Evolutionary conservation across 148 eudicot species (phyloP).

Genomic region (Rhododendron simsii): DNA sequence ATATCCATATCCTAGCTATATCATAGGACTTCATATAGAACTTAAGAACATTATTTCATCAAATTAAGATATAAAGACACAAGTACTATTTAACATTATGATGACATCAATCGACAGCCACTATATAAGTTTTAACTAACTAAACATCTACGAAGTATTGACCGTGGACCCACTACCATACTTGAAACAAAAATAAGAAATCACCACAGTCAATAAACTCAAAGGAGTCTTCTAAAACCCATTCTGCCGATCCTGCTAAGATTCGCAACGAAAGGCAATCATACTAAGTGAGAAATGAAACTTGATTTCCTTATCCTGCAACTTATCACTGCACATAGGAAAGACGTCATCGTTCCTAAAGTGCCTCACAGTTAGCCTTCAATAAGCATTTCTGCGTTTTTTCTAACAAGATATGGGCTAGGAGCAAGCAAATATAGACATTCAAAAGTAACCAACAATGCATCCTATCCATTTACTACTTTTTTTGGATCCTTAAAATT

Average conservation of each 20-base stretch:
- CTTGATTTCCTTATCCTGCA: neutral
- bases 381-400: neutral
- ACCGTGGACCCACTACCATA: neutral
- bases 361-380: neutral
- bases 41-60: neutral
- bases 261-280: neutral
- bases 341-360: neutral
- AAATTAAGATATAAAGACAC: neutral
- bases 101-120: neutral
- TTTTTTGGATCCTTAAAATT: neutral
- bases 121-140: neutral
- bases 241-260: neutral
- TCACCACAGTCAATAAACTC: neutral
- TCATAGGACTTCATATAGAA: neutral
- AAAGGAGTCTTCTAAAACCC: neutral
- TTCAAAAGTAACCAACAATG: neutral
- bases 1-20: neutral
- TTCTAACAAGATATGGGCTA: neutral
- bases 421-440: neutral
- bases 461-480: neutral
- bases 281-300: slow-evolving; percentile 1
- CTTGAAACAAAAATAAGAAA: neutral
- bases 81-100: neutral
- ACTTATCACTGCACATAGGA: neutral
- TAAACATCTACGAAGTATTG: neutral